Conservation (phyloP, 2,329 filamentous ascomycete genomes). For the Esteya vermicola region DNA sequence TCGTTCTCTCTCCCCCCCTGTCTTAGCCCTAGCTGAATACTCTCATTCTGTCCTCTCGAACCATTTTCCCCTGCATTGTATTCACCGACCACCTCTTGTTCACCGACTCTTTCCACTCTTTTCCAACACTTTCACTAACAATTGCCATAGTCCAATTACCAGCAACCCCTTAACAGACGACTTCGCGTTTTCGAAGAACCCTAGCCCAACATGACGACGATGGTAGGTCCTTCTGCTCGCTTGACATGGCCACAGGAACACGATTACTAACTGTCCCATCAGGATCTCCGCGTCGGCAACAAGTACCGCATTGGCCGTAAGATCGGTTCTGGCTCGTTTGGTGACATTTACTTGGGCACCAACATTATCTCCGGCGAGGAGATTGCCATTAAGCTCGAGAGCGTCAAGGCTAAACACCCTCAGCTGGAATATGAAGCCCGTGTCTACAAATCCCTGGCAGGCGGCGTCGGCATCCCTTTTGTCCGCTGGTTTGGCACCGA, state of each 20-base stretch:
- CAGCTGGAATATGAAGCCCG: slow-evolving; percentile 98
- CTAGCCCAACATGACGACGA: slow-evolving; percentile 30
- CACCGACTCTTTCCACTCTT: too few relatives aligned
- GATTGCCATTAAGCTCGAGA: slow-evolving; percentile 99
- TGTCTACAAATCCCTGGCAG: slow-evolving; percentile 80
- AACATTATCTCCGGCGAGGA: slow-evolving; percentile 99
- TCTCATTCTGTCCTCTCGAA: too few relatives aligned
- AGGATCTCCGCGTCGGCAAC: slow-evolving; percentile 98
- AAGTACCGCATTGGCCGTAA: slow-evolving; percentile 99
- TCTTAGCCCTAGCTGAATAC: too few relatives aligned
- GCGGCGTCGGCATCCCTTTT: slow-evolving; percentile 94
- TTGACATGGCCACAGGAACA: too few relatives aligned
- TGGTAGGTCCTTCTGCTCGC: slow-evolving; percentile 34
- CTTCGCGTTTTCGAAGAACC: slow-evolving; percentile 9
- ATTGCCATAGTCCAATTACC: too few relatives aligned
- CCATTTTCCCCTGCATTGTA: too few relatives aligned
- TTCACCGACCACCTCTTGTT: too few relatives aligned
- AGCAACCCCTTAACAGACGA: neutral
- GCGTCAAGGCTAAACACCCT: slow-evolving; percentile 98
- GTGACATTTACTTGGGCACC: slow-evolving; percentile 96
- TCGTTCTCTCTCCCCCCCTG: too few relatives aligned
- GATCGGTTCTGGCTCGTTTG: slow-evolving; percentile 94
- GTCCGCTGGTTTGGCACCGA: slow-evolving; percentile 99
- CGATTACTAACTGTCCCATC: too few relatives aligned
- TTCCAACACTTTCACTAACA: too few relatives aligned